These are phyloP conservation scores for Boechera stricta DNA, from an alignment of 345 rosid genomes.

Conservation along the genomic window DNA sequence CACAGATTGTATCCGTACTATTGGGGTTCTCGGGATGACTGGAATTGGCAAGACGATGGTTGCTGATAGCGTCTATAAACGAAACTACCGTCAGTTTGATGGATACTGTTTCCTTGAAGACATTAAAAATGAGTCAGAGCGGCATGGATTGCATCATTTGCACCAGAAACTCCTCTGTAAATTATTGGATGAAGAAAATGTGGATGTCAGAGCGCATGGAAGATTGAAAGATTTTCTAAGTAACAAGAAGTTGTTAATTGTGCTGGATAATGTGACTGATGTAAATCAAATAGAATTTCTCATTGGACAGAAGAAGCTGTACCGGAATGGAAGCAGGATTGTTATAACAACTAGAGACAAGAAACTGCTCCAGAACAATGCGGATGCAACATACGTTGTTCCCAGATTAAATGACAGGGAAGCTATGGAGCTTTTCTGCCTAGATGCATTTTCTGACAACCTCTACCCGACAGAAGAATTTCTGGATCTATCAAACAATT, in stretches of 20 bases:
- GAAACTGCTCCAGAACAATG: slow-evolving; percentile 22
- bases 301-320: background rate
- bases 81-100: slow-evolving; percentile 16
- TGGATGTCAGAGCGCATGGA: slow-evolving; percentile 31
- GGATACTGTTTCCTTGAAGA: slow-evolving; percentile 30
- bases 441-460: slow-evolving; percentile 13
- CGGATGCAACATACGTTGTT: slow-evolving; percentile 22
- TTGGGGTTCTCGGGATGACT: slow-evolving; percentile 36
- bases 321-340: slow-evolving; percentile 37
- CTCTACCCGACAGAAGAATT: slow-evolving; percentile 13
- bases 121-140: slow-evolving; percentile 4
- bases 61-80: slow-evolving; percentile 21
- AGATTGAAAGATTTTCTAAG: slow-evolving; percentile 4
- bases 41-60: slow-evolving; percentile 35
- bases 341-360: slow-evolving; percentile 45
- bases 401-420: slow-evolving; percentile 30
- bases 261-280: slow-evolving; percentile 35
- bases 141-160: background rate
- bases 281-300: slow-evolving; percentile 13
- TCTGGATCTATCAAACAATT: slow-evolving; percentile 19
- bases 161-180: slow-evolving; percentile 26
- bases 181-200: slow-evolving; percentile 16
- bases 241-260: slow-evolving; percentile 40
- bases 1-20: background rate
- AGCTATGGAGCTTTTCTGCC: slow-evolving; percentile 42